Percentiles rank a stretch among this genome's conserved stretches.
phyloP scores from a whole-genome alignment of 2,329 filamentous ascomycete species.

The Aspergillus pseudoviridinutans region DNA sequence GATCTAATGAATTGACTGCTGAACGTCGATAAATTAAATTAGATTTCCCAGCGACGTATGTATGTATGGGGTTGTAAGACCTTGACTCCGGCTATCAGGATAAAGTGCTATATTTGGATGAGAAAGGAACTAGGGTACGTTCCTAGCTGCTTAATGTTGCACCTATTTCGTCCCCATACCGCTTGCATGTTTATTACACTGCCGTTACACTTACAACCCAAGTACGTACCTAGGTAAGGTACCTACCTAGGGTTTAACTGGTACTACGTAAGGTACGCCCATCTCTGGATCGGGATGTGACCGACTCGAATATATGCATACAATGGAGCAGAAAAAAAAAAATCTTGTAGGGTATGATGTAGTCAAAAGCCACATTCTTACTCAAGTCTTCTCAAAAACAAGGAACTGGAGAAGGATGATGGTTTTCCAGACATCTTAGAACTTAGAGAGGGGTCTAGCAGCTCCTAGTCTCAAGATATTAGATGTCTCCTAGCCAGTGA shows the following conservation, averaged over 20 bases:
- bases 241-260: too few species aligned
- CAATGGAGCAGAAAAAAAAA: not conserved
- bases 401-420: not conserved
- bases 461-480: not conserved
- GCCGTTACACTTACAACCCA: too few species aligned
- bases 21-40: not conserved
- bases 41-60: not conserved
- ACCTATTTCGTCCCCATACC: not conserved
- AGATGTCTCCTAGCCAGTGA: not conserved
- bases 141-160: not conserved
- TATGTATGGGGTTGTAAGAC: not conserved
- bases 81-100: not conserved
- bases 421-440: not conserved
- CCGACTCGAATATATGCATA: not conserved
- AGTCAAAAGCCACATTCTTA: not conserved
- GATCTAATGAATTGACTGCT: not conserved
- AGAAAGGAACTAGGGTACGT: not conserved
- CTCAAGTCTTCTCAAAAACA: not conserved
- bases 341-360: not conserved
- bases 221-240: too few species aligned
- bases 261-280: too few species aligned
- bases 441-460: not conserved
- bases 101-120: not conserved
- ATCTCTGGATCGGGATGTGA: not conserved
- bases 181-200: not conserved